phyloP scores from a whole-genome alignment of 106 monocot species.

The Agapanthus africanus region DNA sequence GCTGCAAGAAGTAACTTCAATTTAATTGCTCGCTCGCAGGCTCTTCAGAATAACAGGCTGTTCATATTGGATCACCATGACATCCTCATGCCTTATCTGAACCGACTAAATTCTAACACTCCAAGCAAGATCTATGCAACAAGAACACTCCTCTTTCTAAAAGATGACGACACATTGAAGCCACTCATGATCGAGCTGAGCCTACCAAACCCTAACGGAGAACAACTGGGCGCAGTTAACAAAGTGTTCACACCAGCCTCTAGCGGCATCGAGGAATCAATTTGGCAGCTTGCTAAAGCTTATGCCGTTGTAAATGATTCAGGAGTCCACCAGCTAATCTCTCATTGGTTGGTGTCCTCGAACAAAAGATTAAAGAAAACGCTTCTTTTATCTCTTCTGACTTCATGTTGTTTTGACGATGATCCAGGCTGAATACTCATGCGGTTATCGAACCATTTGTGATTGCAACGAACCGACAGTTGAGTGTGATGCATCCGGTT shows the following conservation, averaged over 20 bases:
- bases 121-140: slow-evolving; percentile 56
- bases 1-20: background rate
- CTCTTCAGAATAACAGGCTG: slow-evolving; percentile 35
- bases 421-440: slow-evolving; percentile 37
- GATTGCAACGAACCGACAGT: slow-evolving; percentile 44
- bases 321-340: slow-evolving; percentile 59
- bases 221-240: slow-evolving; percentile 31
- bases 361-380: background rate
- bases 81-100: slow-evolving; percentile 46
- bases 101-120: slow-evolving; percentile 36
- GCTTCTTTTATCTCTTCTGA: background rate
- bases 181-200: slow-evolving; percentile 81
- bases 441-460: slow-evolving; percentile 58
- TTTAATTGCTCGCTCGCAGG: slow-evolving; percentile 12
- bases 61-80: slow-evolving; percentile 87
- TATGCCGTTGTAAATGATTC: slow-evolving; percentile 51
- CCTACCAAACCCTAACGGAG: slow-evolving; percentile 43
- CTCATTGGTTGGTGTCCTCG: slow-evolving; percentile 34
- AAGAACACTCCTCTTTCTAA: slow-evolving; percentile 60
- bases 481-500: slow-evolving; percentile 56
- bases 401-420: background rate
- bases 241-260: slow-evolving; percentile 49
- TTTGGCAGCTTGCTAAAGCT: slow-evolving; percentile 68
- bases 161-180: slow-evolving; percentile 38
- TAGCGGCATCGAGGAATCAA: slow-evolving; percentile 22